Conservation (phyloP, 441 rosid genomes). For the Mallotus repandus region DNA sequence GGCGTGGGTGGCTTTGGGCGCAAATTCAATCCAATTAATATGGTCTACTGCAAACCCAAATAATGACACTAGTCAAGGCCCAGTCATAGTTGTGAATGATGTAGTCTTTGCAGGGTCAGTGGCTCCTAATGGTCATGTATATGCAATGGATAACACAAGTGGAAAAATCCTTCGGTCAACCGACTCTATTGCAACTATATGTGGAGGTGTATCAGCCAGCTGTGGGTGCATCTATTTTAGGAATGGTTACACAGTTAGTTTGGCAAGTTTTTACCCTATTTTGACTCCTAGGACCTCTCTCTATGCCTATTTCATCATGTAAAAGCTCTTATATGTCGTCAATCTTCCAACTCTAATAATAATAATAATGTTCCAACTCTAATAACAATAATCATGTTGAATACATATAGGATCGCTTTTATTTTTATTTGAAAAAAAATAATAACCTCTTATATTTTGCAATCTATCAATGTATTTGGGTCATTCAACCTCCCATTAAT, state of each 20-base stretch:
- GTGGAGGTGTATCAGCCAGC: conserved; percentile 38
- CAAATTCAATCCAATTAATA: conserved; percentile 24
- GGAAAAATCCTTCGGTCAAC: conserved; percentile 34
- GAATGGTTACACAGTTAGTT: conserved; percentile 30
- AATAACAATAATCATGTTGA: too few relatives aligned
- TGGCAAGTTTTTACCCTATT: conserved; percentile 15
- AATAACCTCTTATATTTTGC: too few relatives aligned
- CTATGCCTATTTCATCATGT: too few relatives aligned
- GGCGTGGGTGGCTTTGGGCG: conserved; percentile 47
- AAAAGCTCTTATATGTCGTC: conserved; percentile 9
- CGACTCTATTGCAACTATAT: conserved; percentile 35
- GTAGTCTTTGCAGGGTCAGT: conserved; percentile 43
- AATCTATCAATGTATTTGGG: too few relatives aligned
- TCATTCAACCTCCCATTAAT: too few relatives aligned
- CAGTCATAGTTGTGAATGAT: conserved; percentile 33
- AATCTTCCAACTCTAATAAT: too few relatives aligned
- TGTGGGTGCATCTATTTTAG: conserved; percentile 39
- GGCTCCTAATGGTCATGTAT: conserved; percentile 38
- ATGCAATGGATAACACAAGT: conserved; percentile 25
- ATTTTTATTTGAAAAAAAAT: too few relatives aligned
- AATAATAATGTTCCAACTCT: too few relatives aligned
- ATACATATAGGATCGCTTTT: too few relatives aligned
- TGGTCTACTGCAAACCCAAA: conserved; percentile 38
- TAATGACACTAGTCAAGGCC: conserved; percentile 26
- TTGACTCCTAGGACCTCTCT: conserved; percentile 30